Base-by-base conservation (phyloP, 1,139 yeast genomes). In the Pichia sp. region DNA sequence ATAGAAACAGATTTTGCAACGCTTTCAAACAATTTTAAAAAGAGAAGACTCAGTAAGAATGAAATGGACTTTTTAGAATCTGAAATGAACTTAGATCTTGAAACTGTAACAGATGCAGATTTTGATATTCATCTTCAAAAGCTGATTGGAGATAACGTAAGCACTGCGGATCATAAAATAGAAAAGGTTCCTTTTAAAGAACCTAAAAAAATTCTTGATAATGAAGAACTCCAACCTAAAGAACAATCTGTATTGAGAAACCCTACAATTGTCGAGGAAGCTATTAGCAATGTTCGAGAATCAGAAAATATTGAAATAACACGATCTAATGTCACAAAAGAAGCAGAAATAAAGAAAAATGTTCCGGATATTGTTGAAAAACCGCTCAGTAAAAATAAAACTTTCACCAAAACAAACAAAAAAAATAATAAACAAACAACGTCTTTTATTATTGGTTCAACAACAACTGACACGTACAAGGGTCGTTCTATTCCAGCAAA, bases 401-500 rank as follows among this genome's bases (percentile, higher is more conserved):
- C 16, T 16, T 16, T 16, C 16, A 16, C 16, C 6, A 11, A 31
- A 7, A 5, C 3, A 5, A 32, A 32, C 3, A 23, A 11, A 12
- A 6, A 30, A 10, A 16, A 25, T 16, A 26, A 20, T 12, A n/a
- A 30, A 12, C 30, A 30, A 11, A 30, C 23, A 7, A 33, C n/a
- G n/a, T 22, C 28, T n/a, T 12, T 35, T 3, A 30, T n/a, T 12
- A 41, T 43, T 20, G 24, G 45, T 6, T 36, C 48, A 7, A 39
- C 47, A 22, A 35, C 54, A 6, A 56, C 61, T 2, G 54, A 57
- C 4, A 48, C 53, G 3, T 57, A 56, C 40, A 61, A 65, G 40
- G 69, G 68, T 3, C 26, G 63, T 2, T 51, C 61, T 0, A 57
- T 67, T 9, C 72, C 70, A 4, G 55, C 58, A 5, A 65, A 69